Conservation (phyloP, 805 yeast genomes). For the Zygoascus tannicola region DNA sequence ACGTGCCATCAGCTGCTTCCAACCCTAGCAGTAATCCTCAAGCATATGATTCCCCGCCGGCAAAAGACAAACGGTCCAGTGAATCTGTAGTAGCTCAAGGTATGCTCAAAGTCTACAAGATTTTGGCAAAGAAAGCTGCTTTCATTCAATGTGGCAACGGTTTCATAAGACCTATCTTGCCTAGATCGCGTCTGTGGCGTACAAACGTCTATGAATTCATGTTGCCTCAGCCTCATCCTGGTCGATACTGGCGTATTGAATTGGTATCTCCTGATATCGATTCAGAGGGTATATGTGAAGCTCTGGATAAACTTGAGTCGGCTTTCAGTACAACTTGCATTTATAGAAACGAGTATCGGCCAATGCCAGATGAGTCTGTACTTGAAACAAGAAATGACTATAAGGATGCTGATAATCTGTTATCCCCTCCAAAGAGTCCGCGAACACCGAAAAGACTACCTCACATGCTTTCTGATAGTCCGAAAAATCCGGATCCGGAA, state of each 20-base stretch:
- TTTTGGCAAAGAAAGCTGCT: constrained; percentile 48
- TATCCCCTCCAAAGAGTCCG: constrained; percentile 4
- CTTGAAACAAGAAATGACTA: neutral
- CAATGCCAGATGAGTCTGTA: neutral
- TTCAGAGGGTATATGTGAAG: constrained; percentile 6
- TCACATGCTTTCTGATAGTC: neutral
- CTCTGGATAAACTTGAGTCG: constrained; percentile 9
- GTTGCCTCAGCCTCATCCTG: constrained; percentile 63
- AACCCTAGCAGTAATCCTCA: neutral
- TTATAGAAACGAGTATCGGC: constrained; percentile 7
- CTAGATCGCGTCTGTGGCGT: constrained; percentile 50
- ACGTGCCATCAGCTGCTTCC: neutral
- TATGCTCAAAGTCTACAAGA: constrained; percentile 46
- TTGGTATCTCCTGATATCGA: constrained; percentile 19
- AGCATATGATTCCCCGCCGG: constrained; percentile 13
- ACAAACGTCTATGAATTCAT: constrained; percentile 41
- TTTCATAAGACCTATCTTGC: constrained; percentile 65
- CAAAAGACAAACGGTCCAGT: constrained; percentile 2
- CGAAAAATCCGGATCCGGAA: neutral
- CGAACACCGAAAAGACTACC: neutral
- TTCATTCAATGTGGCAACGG: constrained; percentile 54
- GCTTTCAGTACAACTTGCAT: constrained; percentile 13
- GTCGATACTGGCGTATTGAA: constrained; percentile 58
- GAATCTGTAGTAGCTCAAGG: constrained; percentile 47
- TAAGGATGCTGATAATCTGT: constrained; percentile 2